Conservation (phyloP, 441 rosid species). For the Jatropha podagrica region DNA sequence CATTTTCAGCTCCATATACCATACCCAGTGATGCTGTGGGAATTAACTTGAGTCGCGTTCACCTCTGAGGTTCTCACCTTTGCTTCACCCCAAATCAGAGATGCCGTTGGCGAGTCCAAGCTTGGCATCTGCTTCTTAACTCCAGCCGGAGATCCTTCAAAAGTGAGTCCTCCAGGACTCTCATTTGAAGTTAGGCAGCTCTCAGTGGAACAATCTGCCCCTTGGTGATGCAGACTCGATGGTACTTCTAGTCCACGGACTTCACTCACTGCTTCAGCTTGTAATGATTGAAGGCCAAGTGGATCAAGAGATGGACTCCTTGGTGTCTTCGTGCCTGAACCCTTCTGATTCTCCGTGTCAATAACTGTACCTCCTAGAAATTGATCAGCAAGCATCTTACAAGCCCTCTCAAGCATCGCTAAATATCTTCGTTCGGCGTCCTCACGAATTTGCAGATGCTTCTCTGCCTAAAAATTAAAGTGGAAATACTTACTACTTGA, state of each 20-base stretch:
- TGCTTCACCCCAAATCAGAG: conserved; percentile 43
- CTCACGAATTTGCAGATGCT: conserved; percentile 60
- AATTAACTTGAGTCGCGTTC: conserved; percentile 25
- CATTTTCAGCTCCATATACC: conserved; percentile 35
- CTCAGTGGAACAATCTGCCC: conserved; percentile 64
- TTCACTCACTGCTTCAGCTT: conserved; percentile 28
- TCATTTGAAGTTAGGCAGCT: conserved; percentile 70
- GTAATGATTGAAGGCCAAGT: conserved; percentile 40
- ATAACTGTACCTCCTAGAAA: conserved; percentile 42
- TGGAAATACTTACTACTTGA: neutral
- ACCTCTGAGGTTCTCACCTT: conserved; percentile 35
- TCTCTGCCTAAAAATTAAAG: conserved; percentile 44
- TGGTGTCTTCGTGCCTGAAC: conserved; percentile 29
- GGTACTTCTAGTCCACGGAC: conserved; percentile 35
- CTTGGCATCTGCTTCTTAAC: conserved; percentile 43
- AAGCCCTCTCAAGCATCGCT: conserved; percentile 68
- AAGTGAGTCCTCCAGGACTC: conserved; percentile 45
- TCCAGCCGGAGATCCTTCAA: conserved; percentile 45
- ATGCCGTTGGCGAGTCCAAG: conserved; percentile 35
- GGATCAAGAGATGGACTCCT: conserved; percentile 37
- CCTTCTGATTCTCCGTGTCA: conserved; percentile 32
- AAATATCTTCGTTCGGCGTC: conserved; percentile 61
- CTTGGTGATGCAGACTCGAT: conserved; percentile 44
- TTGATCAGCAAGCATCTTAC: conserved; percentile 65
- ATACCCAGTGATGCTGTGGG: conserved; percentile 40